A percentile compares a stretch with the other conserved stretches of the same genome.
These are phyloP conservation scores for Coriaria nepalensis DNA, from an alignment of 306 rosid species.

Conservation along the genomic window DNA sequence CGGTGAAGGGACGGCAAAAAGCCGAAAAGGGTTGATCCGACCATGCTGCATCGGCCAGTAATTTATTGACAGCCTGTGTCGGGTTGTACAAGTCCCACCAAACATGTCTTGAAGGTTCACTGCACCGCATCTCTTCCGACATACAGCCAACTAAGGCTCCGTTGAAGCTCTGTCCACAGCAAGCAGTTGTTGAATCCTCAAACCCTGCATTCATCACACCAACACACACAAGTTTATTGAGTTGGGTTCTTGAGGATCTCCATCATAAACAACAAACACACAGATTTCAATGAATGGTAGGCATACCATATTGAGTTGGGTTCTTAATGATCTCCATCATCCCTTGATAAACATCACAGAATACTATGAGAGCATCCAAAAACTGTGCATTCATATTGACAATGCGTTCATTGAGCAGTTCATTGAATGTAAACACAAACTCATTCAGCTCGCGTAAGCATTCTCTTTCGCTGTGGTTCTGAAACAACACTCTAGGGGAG, in stretches of 20 bases:
- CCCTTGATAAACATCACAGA: conserved; percentile 65
- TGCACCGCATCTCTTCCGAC: conserved; percentile 49
- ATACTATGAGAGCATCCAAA: conserved; percentile 40
- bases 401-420: conserved; percentile 27
- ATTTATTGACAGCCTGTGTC: conserved; percentile 45
- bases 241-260: conserved; percentile 39
- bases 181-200: conserved; percentile 40
- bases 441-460: conserved; percentile 47
- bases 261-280: too few relatives aligned
- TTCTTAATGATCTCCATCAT: conserved; percentile 40
- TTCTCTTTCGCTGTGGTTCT: conserved; percentile 13
- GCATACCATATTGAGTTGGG: conserved; percentile 40
- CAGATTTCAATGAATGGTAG: neutral
- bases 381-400: conserved; percentile 30
- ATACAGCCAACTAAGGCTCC: conserved; percentile 73
- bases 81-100: conserved; percentile 92
- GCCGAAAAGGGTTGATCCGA: conserved; percentile 32
- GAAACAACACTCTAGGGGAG: conserved; percentile 37
- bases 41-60: conserved; percentile 72
- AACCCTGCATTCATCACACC: conserved; percentile 16
- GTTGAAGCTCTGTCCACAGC: conserved; percentile 62
- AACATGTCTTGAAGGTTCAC: conserved; percentile 26
- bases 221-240: neutral
- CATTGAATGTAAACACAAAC: conserved; percentile 47
- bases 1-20: conserved; percentile 42